A percentile compares a stretch with the other conserved stretches of the same genome.
Conservation (phyloP, 2,329 filamentous ascomycete genomes). For the Elsinoe australis region DNA sequence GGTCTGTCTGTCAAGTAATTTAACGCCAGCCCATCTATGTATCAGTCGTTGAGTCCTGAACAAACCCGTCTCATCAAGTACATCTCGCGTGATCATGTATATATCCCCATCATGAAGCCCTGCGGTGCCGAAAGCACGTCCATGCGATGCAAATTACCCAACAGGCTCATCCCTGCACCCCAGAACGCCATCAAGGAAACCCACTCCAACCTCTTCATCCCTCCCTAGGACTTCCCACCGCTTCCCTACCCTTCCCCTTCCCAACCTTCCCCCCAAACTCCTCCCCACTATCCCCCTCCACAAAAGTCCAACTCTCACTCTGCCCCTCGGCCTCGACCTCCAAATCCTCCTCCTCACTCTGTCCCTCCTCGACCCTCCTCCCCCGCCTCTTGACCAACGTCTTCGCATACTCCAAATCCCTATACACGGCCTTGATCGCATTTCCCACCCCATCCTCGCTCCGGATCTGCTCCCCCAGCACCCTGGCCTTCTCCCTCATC, state of each 20-base stretch:
- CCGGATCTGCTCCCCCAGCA: conserved; percentile 79
- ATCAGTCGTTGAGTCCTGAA: not conserved
- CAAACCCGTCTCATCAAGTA: conserved; percentile 12
- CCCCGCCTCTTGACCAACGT: conserved; percentile 61
- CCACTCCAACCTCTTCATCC: no score
- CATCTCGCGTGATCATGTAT: conserved; percentile 4
- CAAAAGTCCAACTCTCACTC: conserved; percentile 67
- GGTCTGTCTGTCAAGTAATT: no score
- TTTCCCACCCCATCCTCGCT: conserved; percentile 82
- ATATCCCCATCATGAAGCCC: not conserved
- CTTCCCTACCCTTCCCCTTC: not conserved
- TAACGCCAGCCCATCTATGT: no score
- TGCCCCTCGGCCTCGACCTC: conserved; percentile 24
- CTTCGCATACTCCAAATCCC: conserved; percentile 87
- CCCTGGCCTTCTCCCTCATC: conserved; percentile 79
- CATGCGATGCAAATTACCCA: not conserved
- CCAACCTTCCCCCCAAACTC: conserved; percentile 17
- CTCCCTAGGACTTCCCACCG: no score
- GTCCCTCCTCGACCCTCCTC: conserved; percentile 23
- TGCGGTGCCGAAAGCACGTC: not conserved
- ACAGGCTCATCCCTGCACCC: no score
- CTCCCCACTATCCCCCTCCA: conserved; percentile 55
- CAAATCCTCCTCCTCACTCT: conserved; percentile 28
- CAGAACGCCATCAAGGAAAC: not conserved
- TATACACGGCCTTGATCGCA: conserved; percentile 87